Evolutionary conservation across 306 rosid species (phyloP).

Genomic region (Cotoneaster glaucophyllus): DNA sequence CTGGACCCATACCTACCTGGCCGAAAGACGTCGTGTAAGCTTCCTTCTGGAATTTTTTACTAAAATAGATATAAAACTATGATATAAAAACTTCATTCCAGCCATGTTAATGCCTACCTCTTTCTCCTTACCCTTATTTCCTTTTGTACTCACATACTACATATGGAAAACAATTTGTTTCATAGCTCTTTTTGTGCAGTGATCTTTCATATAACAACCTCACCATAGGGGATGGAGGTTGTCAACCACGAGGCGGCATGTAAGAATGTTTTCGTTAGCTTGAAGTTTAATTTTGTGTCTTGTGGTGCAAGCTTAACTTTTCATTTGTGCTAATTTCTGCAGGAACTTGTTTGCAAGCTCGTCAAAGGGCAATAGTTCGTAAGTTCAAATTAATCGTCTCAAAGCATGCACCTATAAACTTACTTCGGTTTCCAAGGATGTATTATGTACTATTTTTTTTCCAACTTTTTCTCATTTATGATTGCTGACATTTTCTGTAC

Average conservation of each 20-base stretch:
- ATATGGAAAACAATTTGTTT: not conserved
- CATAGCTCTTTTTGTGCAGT: constrained; percentile 16
- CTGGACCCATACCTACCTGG: too few relatives aligned
- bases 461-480: not conserved
- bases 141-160: not conserved
- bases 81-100: too few relatives aligned
- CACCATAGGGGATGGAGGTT: constrained; percentile 28
- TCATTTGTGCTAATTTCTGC: not conserved
- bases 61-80: too few relatives aligned
- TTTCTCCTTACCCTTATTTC: not conserved
- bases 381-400: constrained; percentile 21
- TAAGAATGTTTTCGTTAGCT: constrained; percentile 29
- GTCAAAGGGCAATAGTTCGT: constrained; percentile 27
- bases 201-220: constrained; percentile 57
- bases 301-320: not conserved
- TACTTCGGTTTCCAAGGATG: not conserved
- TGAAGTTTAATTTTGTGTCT: not conserved
- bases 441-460: not conserved
- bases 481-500: constrained; percentile 20
- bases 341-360: constrained; percentile 47
- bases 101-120: too few relatives aligned
- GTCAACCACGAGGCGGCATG: constrained; percentile 28
- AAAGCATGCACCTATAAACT: not conserved
- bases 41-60: too few relatives aligned
- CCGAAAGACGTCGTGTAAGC: too few relatives aligned